Base-by-base conservation (phyloP, 257 asterid genomes). In the Scutellaria barbata region DNA sequence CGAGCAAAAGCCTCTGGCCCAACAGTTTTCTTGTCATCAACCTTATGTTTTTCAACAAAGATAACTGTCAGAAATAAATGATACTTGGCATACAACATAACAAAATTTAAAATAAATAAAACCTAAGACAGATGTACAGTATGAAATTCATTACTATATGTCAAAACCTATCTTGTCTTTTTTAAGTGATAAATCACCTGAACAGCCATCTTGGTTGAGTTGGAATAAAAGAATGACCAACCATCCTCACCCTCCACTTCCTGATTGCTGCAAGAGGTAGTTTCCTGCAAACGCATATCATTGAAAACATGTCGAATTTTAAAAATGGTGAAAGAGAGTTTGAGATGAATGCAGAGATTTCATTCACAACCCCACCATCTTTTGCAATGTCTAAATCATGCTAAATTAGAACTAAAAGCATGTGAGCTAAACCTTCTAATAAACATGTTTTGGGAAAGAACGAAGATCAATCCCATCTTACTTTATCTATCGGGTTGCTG, bases 1-100 rank as follows among this genome's bases (percentile, higher is more conserved):
- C 98, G 94, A 68, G 96, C 86, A 82, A 92, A 92, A 56, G 96
- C 95, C 76, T 92, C 96, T 42, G 77, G 84, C 52, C 98, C 98
- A 67, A 89, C 96, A 61, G 96, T 89, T 80, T 84, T 89, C 81
- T 86, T 83, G 80, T 88, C 85, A 74, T 88, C 98, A 60, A 92
- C 98, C 97, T 91, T 75, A 63, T 17, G 74, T 72, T 75, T 1
- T 54, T 63, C 77, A 71, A 58, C 57, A 76, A 76, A 71, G 82
- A 66, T 65, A 70, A 70, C 65, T 10, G 51, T 63, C 56, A 61
- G 33, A 69, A 51, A 76, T 13, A 67, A 74, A 69, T 72, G 62
- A 78, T 10, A 66, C 42, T 80, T 63, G 63, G 33, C 12, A 77
- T 66, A 14, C 22, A 33, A 52, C 30, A 74, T 51, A 56, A 71